Evolutionary conservation across 306 rosid genomes (phyloP), one percentile per base, ranked within the genome.

Genomic region (Inga laurina): DNA sequence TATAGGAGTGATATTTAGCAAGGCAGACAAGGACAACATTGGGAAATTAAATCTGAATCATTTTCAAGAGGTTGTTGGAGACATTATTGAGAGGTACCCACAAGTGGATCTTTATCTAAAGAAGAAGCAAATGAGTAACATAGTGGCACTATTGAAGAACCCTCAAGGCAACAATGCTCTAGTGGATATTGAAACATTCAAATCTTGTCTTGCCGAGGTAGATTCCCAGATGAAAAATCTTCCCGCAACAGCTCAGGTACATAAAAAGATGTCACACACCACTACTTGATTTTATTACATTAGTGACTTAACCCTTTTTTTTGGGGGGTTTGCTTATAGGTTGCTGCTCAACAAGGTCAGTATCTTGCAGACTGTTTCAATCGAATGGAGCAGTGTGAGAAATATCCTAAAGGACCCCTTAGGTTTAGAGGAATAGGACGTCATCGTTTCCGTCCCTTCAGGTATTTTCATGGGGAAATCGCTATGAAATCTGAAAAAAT

Each of bases 231-330:
- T 92, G 99, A 96, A 96, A 86, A 84, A 86, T 75, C 97, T 96
- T 79, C 98, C 99, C 5, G 97, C 98, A 80, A 96, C 99, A 2
- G 99, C 93, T 67, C 98, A 96, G 97, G 99, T 95, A 73, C n/a
- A n/a, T 27, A 64, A 10, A 35, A n/a, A 14, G 49, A 13, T 24
- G 54, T 65, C 78, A 34, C 43, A 14, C 43, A 65, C 41, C n/a
- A 65, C n/a, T 65, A 16, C 18, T 44, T 24, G 37, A 24, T 24
- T n/a, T 35, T 45, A 75, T 57, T 45, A 51, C 24, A 14, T 5
- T 76, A 54, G 35, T 34, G 68, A 34, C 48, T 51, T 1, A 57
- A 57, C 56, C 9, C 10, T 24, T 39, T 80, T 59, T 59, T 9
- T 10, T 10, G 4, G 3, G 13, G 67, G 37, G 51, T 71, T 71